Conservation (phyloP, 177 flowering plant genomes). For the Tripterygium wilfordii region DNA sequence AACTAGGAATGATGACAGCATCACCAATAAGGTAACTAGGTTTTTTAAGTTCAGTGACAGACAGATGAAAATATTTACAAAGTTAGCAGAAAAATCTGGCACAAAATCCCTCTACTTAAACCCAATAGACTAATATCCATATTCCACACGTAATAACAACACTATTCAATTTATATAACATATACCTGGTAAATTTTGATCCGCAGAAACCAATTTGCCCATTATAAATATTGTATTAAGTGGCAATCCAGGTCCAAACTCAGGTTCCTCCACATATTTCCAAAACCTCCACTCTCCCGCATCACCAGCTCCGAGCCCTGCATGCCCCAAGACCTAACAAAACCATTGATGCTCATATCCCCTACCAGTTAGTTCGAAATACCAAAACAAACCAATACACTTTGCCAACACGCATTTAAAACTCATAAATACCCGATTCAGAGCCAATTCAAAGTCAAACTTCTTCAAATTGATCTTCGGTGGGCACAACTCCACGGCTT, state of each 20-base stretch:
- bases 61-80: too few species aligned
- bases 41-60: too few species aligned
- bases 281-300: slow-evolving; percentile 44
- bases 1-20: too few species aligned
- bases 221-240: slow-evolving; percentile 48
- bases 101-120: too few species aligned
- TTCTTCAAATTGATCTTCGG: slow-evolving; percentile 29
- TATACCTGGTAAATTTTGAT: slow-evolving; percentile 38
- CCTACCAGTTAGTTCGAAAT: neutral
- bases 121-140: neutral
- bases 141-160: too few species aligned
- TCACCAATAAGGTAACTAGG: neutral
- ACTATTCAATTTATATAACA: neutral
- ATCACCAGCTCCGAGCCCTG: slow-evolving; percentile 27
- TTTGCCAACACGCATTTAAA: neutral
- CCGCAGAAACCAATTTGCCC: slow-evolving; percentile 33
- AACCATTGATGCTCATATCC: neutral
- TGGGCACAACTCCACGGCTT: slow-evolving; percentile 31
- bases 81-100: neutral
- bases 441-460: slow-evolving; percentile 50
- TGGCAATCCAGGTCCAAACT: slow-evolving; percentile 65
- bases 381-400: neutral
- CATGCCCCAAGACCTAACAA: slow-evolving; percentile 44
- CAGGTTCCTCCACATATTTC: slow-evolving; percentile 72
- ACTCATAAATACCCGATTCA: slow-evolving; percentile 43